phyloP scores from a whole-genome alignment of 257 asterid genomes.

The Nicotiana noctiflora region DNA sequence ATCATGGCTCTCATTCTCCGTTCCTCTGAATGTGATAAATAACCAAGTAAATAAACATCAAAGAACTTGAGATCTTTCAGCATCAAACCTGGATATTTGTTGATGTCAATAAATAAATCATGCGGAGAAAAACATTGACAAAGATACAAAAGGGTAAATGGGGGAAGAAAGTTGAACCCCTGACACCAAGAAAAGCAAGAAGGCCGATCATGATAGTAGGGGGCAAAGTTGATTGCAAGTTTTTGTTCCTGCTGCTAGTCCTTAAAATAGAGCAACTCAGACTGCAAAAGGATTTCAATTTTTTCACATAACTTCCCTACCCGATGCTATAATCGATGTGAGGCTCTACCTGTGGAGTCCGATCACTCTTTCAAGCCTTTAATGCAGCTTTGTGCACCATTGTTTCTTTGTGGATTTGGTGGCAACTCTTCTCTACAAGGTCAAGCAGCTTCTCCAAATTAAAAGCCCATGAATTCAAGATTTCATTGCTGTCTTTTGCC shows the following conservation, averaged over 20 bases:
- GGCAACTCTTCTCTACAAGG: conserved; percentile 98
- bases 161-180: neutral
- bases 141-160: neutral
- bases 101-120: conserved; percentile 8
- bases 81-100: neutral
- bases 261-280: neutral
- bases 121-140: neutral
- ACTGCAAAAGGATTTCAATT: conserved; percentile 8
- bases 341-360: neutral
- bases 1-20: neutral
- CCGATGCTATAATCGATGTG: neutral
- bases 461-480: conserved; percentile 80
- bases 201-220: neutral
- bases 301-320: neutral
- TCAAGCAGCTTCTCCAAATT: conserved; percentile 98
- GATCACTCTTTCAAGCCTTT: conserved; percentile 35
- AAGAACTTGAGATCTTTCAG: neutral
- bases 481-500: conserved; percentile 84
- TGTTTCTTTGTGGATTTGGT: conserved; percentile 96
- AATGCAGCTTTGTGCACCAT: conserved; percentile 90
- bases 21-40: neutral
- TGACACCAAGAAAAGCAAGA: neutral
- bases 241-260: neutral
- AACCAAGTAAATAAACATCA: neutral
- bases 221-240: neutral